Percentiles rank a stretch among this genome's conserved stretches.
Evolutionary conservation across 495 filamentous ascomycete genomes (phyloP).

Genomic region (Penicillium antarcticum): DNA sequence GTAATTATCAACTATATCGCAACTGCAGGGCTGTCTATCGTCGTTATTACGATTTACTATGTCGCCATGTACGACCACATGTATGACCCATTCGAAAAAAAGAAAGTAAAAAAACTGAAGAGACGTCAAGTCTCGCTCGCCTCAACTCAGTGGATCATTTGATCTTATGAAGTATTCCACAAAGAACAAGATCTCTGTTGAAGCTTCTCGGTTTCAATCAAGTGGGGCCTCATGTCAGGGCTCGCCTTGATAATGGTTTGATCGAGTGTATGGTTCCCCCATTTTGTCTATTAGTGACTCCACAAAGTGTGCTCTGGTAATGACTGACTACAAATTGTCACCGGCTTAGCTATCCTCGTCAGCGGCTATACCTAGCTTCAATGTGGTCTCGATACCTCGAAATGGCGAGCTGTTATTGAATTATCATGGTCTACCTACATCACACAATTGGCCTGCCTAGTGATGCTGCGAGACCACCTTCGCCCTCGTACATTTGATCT

Average conservation of each 20-base stretch:
- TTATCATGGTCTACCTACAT: slow-evolving; percentile 40
- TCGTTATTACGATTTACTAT: neutral
- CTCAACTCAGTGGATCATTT: too few relatives aligned
- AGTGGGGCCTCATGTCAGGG: too few relatives aligned
- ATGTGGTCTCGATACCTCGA: slow-evolving; percentile 23
- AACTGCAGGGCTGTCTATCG: neutral
- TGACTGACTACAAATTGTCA: slow-evolving; percentile 21
- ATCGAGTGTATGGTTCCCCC: neutral
- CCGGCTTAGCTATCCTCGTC: slow-evolving; percentile 16
- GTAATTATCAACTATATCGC: neutral
- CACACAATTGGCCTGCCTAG: slow-evolving; percentile 36
- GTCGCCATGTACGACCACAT: neutral
- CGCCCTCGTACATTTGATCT: neutral
- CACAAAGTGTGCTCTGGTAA: neutral
- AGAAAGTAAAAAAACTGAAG: too few relatives aligned
- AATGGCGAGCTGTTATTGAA: slow-evolving; percentile 27
- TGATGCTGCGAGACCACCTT: slow-evolving; percentile 14
- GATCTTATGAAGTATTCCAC: too few relatives aligned
- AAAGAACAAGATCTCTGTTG: too few relatives aligned
- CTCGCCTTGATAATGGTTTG: neutral
- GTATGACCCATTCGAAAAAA: neutral
- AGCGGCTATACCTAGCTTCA: slow-evolving; percentile 14
- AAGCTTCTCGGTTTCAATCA: too few relatives aligned
- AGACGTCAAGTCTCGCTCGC: too few relatives aligned
- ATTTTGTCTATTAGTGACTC: too few relatives aligned